Percentiles rank a stretch among this genome's conserved stretches.
phyloP scores from a whole-genome alignment of 768 basidiomycete genomes.

The Sarcodon aspratus region DNA sequence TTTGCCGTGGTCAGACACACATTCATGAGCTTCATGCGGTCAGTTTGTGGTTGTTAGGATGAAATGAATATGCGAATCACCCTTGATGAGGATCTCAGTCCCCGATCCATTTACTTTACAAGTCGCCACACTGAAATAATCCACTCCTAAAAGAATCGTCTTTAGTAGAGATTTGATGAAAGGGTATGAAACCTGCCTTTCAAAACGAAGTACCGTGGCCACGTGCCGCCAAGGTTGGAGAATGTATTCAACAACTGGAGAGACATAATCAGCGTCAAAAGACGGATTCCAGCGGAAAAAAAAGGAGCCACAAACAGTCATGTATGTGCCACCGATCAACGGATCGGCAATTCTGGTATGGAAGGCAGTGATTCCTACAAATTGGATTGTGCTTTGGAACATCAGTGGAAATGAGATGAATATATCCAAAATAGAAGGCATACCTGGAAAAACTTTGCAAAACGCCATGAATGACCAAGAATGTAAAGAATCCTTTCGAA shows the following conservation, averaged over 20 bases:
- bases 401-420: constrained; percentile 3
- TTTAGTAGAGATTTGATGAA: constrained; percentile 2
- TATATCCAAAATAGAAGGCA: constrained; percentile 1
- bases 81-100: constrained; percentile 39
- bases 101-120: constrained; percentile 62
- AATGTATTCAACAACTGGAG: constrained; percentile 86
- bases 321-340: constrained; percentile 95
- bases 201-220: constrained; percentile 95
- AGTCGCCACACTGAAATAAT: constrained; percentile 75
- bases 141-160: constrained; percentile 49
- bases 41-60: not conserved
- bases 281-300: constrained; percentile 1
- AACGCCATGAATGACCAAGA: constrained; percentile 75
- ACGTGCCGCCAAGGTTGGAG: constrained; percentile 93
- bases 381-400: constrained; percentile 79
- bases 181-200: constrained; percentile 39
- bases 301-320: constrained; percentile 64
- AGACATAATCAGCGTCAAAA: not conserved
- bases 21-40: constrained; percentile 54
- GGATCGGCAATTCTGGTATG: constrained; percentile 96
- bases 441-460: constrained; percentile 78
- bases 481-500: constrained; percentile 63
- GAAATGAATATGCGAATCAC: constrained; percentile 19
- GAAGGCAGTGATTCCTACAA: constrained; percentile 98
- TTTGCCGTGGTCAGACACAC: constrained; percentile 89